Evolutionary conservation across 768 basidiomycete species (phyloP), one percentile per base, ranked within the genome.

Genomic region (Asterophora parasitica): DNA sequence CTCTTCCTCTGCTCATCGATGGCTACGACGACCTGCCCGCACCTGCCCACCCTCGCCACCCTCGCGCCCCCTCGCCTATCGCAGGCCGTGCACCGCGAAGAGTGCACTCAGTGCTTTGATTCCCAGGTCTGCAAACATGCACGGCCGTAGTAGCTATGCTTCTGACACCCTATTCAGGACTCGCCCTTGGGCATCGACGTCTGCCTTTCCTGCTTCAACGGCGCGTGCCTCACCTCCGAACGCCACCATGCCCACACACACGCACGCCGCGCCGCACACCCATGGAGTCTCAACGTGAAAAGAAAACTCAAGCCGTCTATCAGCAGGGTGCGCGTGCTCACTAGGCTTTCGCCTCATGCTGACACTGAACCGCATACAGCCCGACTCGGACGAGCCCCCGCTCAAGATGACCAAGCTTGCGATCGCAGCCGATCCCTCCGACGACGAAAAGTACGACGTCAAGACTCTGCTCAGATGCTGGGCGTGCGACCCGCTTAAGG

Each of bases 101-200:
- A 98, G 65, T 99, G 95, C 61, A 96, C 94, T 0, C 92, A 94
- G 50, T 99, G 95, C 61, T 99, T 97, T 62, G 94, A 97, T 65
- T 82, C 80, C 58, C 94, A 97, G 80, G 92, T 85, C 26, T 49
- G 64, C 23, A 23, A n/a, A n/a, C n/a, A n/a, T n/a, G n/a, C n/a
- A n/a, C n/a, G n/a, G n/a, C n/a, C n/a, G n/a, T n/a, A n/a, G n/a
- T n/a, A n/a, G n/a, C n/a, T n/a, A n/a, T n/a, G n/a, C n/a, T n/a
- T n/a, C 40, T 43, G 19, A 49, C 19, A 41, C 27, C 46, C 41
- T 32, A n/a, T 28, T 33, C 57, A 93, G 87, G 92, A 93, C 61
- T 66, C 69, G 3, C 74, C 82, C 0, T 65, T 73, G 10, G 95
- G 95, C 5, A 70, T 96, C 51, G 88, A 96, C 56, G 87, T 97